Evolutionary conservation across 345 rosid genomes (phyloP), one percentile per base, ranked within the genome.

Genomic region (Murraya paniculata): DNA sequence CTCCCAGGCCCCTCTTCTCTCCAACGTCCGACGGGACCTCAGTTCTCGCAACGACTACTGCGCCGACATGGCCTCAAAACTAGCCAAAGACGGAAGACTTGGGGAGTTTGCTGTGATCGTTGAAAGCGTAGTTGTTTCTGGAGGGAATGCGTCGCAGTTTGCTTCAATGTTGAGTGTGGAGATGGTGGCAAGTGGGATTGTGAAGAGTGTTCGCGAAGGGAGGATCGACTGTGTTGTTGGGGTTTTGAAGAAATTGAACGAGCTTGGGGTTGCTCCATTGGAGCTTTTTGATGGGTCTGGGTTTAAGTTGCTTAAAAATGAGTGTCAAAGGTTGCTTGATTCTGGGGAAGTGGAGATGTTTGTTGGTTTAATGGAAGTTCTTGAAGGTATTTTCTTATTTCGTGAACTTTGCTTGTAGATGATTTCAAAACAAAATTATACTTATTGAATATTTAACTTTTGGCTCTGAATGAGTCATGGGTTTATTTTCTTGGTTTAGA

Each of bases 1-100:
- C 59, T 82, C 53, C 71, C 71, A 27, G 7, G 16, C 85, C 50
- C 79, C 79, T 58, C 79, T 81, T 59, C 78, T 74, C 64, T 78
- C 81, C 73, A 73, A 89, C 81, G 57, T 85, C 38, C 85, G 77
- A 78, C 80, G 80, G 87, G 84, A 87, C 82, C 72, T 81, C 66
- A 50, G 76, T 60, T 77, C 82, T 73, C 76, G 75, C 5, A 74
- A 82, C 39, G 79, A 74, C 74, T 79, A 89, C 82, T 79, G 87
- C 67, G 89, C 88, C 21, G 87, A 85, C 73, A 82, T 90, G 70
- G 93, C 97, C 11, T 86, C 93, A 30, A 86, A 83, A 81, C 92
- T 90, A 61, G 97, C 95, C 39, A 91, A 78, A 45, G 93, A 87
- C 11, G 97, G 93, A 50, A 89, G 90, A 70, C 89, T 94, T 24